Conservation (phyloP, 768 basidiomycete species). For the Clitopilus passeckerianus region DNA sequence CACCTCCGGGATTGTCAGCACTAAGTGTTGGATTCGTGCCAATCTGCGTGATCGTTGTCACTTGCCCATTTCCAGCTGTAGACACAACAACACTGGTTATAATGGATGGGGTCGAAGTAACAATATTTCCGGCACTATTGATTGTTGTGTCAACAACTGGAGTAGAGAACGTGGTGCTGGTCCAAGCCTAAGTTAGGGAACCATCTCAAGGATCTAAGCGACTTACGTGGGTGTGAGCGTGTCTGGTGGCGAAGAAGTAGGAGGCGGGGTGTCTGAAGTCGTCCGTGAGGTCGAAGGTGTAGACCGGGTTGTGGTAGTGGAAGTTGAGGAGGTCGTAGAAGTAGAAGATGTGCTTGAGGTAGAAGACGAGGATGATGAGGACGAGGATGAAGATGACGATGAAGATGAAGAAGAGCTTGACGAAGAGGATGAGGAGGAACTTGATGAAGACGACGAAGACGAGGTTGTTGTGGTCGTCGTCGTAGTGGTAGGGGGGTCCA, state of each 20-base stretch:
- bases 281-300: slow-evolving; percentile 15
- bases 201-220: background rate
- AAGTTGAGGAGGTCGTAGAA: slow-evolving; percentile 10
- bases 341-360: slow-evolving; percentile 9
- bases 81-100: slow-evolving; percentile 55
- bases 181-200: slow-evolving; percentile 7
- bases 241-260: slow-evolving; percentile 9
- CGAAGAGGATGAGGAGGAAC: slow-evolving; percentile 11
- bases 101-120: slow-evolving; percentile 46
- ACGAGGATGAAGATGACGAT: slow-evolving; percentile 8
- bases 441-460: slow-evolving; percentile 14
- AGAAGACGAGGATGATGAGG: slow-evolving; percentile 16
- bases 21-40: slow-evolving; percentile 70
- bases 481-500: slow-evolving; percentile 8
- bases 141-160: slow-evolving; percentile 58
- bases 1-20: slow-evolving; percentile 35
- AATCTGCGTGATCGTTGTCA: slow-evolving; percentile 57
- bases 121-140: slow-evolving; percentile 44
- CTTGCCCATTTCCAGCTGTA: slow-evolving; percentile 46
- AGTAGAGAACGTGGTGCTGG: slow-evolving; percentile 48
- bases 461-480: slow-evolving; percentile 13
- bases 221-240: slow-evolving; percentile 11
- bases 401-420: slow-evolving; percentile 11
- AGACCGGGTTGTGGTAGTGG: slow-evolving; percentile 13
- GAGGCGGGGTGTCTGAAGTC: slow-evolving; percentile 1